Percentiles rank a stretch among this genome's conserved stretches.
Conservation (phyloP, 2,329 filamentous ascomycete species). For the Colletotrichum limetticola region DNA sequence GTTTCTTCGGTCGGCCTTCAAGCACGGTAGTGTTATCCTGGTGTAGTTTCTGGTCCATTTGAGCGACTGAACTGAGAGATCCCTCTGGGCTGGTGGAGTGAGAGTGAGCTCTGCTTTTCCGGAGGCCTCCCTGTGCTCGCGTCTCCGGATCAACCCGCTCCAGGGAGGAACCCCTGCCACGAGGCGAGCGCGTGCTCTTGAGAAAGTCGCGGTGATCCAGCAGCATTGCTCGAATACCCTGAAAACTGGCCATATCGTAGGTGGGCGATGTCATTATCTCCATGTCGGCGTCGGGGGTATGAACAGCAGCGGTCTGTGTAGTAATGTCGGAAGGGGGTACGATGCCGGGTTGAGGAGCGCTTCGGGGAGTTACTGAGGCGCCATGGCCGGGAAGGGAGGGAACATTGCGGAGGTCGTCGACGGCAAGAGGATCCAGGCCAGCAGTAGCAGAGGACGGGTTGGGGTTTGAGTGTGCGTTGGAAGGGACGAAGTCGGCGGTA, state of each 20-base stretch:
- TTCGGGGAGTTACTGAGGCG: slow-evolving; percentile 50
- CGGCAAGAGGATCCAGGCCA: slow-evolving; percentile 37
- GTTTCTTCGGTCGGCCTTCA: slow-evolving; percentile 48
- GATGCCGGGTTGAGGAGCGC: slow-evolving; percentile 40
- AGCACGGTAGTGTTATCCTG: slow-evolving; percentile 34
- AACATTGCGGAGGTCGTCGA: slow-evolving; percentile 44
- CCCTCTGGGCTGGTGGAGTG: slow-evolving; percentile 41
- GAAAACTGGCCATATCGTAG: slow-evolving; percentile 45
- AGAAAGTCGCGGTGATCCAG: slow-evolving; percentile 47
- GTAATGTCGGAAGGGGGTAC: slow-evolving; percentile 43
- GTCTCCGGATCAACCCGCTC: slow-evolving; percentile 49
- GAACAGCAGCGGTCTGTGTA: not conserved
- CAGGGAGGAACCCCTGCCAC: slow-evolving; percentile 41
- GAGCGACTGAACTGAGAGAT: slow-evolving; percentile 36
- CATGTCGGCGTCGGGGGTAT: slow-evolving; percentile 40
- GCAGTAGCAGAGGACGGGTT: slow-evolving; percentile 34
- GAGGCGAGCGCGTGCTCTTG: slow-evolving; percentile 40
- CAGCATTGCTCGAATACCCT: slow-evolving; percentile 49
- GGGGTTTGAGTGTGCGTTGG: not conserved
- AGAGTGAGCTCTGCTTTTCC: slow-evolving; percentile 36
- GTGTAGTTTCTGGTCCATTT: slow-evolving; percentile 34
- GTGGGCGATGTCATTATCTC: slow-evolving; percentile 45
- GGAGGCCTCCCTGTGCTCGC: slow-evolving; percentile 36
- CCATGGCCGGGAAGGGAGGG: slow-evolving; percentile 46
- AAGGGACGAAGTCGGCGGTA: slow-evolving; percentile 5